Evolutionary conservation across 441 rosid species (phyloP).

Genomic region (Erysimum cheiri): DNA sequence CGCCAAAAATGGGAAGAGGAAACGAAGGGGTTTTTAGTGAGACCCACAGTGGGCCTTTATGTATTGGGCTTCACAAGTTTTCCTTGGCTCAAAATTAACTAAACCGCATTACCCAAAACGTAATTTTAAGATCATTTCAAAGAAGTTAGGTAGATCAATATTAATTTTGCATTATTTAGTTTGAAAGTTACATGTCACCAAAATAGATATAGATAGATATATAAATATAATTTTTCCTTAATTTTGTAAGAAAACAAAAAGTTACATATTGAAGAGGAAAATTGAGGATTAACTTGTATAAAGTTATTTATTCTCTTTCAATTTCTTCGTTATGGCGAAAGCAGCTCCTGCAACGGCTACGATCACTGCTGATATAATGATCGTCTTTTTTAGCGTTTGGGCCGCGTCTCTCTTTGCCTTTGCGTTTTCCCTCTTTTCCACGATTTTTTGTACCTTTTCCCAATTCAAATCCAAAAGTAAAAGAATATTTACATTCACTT

Average conservation of each 20-base stretch:
- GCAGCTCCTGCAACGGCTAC: constrained; percentile 63
- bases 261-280: constrained; percentile 24
- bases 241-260: background rate
- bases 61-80: too few relatives aligned
- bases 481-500: background rate
- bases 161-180: constrained; percentile 14
- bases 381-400: constrained; percentile 52
- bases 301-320: constrained; percentile 54
- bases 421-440: constrained; percentile 38
- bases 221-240: background rate
- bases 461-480: background rate
- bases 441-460: constrained; percentile 29
- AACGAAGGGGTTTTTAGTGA: background rate
- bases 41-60: background rate
- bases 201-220: background rate
- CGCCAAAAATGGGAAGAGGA: constrained; percentile 24
- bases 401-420: constrained; percentile 42
- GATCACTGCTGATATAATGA: constrained; percentile 57
- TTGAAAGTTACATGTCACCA: constrained; percentile 21
- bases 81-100: too few relatives aligned
- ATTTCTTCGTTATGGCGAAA: constrained; percentile 59
- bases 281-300: background rate
- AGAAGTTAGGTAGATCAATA: background rate
- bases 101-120: background rate
- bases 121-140: too few relatives aligned